phyloP scores from a whole-genome alignment of 768 basidiomycete genomes.

The Pleurotus cornucopiae region DNA sequence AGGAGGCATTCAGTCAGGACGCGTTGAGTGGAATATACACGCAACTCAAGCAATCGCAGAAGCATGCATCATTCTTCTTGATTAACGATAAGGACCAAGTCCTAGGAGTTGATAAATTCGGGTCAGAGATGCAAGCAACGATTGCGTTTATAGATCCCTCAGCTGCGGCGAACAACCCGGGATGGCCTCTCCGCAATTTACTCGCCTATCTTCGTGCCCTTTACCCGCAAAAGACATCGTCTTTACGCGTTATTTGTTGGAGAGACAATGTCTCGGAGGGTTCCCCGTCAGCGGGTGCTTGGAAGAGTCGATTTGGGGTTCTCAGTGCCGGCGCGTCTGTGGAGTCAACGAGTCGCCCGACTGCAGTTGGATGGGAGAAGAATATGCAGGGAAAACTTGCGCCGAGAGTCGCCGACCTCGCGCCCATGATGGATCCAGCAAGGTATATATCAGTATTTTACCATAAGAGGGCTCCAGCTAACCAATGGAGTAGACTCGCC shows the following conservation, averaged over 20 bases:
- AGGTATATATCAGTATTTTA: conserved; percentile 36
- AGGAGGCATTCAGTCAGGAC: conserved; percentile 35
- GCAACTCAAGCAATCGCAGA: conserved; percentile 33
- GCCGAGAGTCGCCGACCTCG: conserved; percentile 85
- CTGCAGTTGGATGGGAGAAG: conserved; percentile 95
- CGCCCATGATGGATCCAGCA: conserved; percentile 93
- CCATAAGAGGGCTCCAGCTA: not conserved
- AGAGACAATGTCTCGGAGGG: conserved; percentile 55
- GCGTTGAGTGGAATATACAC: conserved; percentile 38
- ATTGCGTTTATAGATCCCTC: conserved; percentile 86
- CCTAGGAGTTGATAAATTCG: conserved; percentile 46
- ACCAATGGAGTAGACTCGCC: conserved; percentile 56
- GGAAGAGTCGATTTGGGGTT: conserved; percentile 64
- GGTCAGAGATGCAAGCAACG: conserved; percentile 28
- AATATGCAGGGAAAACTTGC: conserved; percentile 83
- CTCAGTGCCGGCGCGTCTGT: conserved; percentile 29
- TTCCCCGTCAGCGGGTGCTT: conserved; percentile 26
- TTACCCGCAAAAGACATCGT: conserved; percentile 43
- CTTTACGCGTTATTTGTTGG: conserved; percentile 72
- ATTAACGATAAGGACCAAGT: conserved; percentile 33
- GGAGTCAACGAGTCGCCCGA: conserved; percentile 33
- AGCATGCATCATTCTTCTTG: conserved; percentile 54
- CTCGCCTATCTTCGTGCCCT: conserved; percentile 72
- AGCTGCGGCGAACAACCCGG: conserved; percentile 65
- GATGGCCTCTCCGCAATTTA: conserved; percentile 93